Base-by-base conservation (phyloP, 1,139 yeast genomes). In the Candida gigantensis region DNA sequence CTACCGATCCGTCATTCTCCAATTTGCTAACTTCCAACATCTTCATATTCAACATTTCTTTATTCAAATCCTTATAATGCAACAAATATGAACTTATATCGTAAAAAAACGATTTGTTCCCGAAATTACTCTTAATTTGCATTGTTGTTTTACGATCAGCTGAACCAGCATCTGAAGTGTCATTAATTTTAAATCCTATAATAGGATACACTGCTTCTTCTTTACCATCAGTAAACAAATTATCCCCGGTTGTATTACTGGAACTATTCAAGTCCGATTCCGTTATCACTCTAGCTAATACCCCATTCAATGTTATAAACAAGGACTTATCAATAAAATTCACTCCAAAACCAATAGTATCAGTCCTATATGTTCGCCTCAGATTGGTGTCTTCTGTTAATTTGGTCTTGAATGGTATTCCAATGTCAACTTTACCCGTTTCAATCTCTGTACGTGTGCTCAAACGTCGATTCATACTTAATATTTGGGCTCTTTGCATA, bases 271-370 rank as follows among this genome's bases (percentile, higher is more conserved):
- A 51, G 20, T 67, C 71, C 16, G 59, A 63, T 32, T 60, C 59
- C 3, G 52, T 38, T 10, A 70, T 61, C 2, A 55, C 53, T 33
- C 54, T 59, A 13, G 68, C 65, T 31, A 68, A 53, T 5, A 85
- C 73, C 3, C 97, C 97, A 58, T 90, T 89, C 57, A 86, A 81
- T 0, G 97, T 89, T 45, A 79, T 79, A 50, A 89, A 90, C 3
- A 88, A 70, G 0, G 79, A 65, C 30, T 77, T 74, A 29, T 77
- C 77, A 18, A 75, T 67, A 50, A 78, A 84, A 60, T 89, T 84
- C 18, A 88, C 71, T 2, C 97, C 96, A 57, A 94, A 84, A 0
- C 97, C 97, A 45, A 90, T 71, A 2, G 76, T 68, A 57, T 89
- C 97, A 15, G 71, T 57, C 32, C 51, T 61, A 43, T 51, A 53